These are phyloP conservation scores for Glonium stellatum DNA, from an alignment of 495 filamentous ascomycete species.

Conservation along the genomic window DNA sequence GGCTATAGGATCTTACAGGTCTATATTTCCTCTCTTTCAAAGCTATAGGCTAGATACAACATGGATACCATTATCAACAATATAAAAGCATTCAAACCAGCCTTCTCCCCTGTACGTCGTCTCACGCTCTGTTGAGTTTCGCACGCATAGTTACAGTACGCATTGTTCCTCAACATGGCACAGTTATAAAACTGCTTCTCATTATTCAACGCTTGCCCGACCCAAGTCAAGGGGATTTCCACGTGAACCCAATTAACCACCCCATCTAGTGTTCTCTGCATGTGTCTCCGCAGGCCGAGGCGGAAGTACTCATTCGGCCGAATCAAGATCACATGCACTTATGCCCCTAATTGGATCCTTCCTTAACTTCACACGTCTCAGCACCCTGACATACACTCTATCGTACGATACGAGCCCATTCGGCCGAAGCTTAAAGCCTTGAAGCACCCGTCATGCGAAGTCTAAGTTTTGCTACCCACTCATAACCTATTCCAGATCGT, in stretches of 20 bases:
- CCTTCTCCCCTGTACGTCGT: neutral
- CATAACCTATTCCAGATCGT: no score
- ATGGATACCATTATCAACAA: neutral
- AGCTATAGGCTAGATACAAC: neutral
- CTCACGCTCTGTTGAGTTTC: neutral
- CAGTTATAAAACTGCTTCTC: neutral
- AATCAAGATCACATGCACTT: neutral
- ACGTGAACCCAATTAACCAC: neutral
- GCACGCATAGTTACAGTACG: neutral
- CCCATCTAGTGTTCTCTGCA: neutral
- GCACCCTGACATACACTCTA: no score
- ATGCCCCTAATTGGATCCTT: neutral
- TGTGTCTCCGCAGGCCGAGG: neutral
- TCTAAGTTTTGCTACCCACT: no score
- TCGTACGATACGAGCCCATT: no score
- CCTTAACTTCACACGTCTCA: no score
- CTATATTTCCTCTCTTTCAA: neutral
- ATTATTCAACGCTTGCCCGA: neutral
- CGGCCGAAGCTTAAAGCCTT: no score
- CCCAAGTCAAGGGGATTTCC: neutral
- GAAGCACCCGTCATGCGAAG: no score
- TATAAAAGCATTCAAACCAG: neutral
- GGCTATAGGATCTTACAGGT: neutral
- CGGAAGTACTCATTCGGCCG: neutral
- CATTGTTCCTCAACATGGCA: neutral